Percentiles rank a stretch among this genome's conserved stretches.
Evolutionary conservation across 192 early-diverging fungal genomes (phyloP).

Genomic region (Mycoemilia scoparia): DNA sequence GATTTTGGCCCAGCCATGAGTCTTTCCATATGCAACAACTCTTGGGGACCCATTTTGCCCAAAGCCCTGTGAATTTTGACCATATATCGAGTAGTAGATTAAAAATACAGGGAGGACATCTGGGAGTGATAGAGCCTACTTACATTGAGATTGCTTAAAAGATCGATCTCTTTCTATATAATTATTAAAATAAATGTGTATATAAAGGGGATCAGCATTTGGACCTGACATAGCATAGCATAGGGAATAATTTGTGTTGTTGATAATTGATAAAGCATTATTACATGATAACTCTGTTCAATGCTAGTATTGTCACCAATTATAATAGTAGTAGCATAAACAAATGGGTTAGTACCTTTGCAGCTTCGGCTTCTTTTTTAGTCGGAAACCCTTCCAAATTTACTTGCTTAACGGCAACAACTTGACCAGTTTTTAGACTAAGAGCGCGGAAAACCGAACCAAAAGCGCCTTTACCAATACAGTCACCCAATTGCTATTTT

Average conservation of each 20-base stretch:
- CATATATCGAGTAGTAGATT: no score
- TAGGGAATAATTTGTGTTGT: no score
- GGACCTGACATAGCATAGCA: neutral
- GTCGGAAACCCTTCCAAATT: conserved; percentile 34
- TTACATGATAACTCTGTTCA: no score
- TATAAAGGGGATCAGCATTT: no score
- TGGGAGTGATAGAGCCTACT: conserved; percentile 3
- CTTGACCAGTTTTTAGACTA: conserved; percentile 42
- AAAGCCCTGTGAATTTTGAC: no score
- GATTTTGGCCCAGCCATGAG: no score
- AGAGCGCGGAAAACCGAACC: conserved; percentile 53
- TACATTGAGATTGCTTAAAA: conserved; percentile 56
- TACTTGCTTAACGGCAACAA: conserved; percentile 56
- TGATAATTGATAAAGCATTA: no score
- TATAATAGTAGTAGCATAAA: no score
- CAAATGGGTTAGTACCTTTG: conserved; percentile 40
- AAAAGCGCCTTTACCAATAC: conserved; percentile 56
- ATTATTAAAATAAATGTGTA: conserved; percentile 2
- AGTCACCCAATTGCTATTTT: conserved; percentile 51
- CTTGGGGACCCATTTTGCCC: no score
- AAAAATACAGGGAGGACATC: neutral
- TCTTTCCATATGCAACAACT: no score
- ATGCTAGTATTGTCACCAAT: no score
- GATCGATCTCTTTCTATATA: conserved; percentile 53
- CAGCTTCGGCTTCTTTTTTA: conserved; percentile 35